Conservation (phyloP, 2,329 filamentous ascomycete species). For the Microsporum canis region DNA sequence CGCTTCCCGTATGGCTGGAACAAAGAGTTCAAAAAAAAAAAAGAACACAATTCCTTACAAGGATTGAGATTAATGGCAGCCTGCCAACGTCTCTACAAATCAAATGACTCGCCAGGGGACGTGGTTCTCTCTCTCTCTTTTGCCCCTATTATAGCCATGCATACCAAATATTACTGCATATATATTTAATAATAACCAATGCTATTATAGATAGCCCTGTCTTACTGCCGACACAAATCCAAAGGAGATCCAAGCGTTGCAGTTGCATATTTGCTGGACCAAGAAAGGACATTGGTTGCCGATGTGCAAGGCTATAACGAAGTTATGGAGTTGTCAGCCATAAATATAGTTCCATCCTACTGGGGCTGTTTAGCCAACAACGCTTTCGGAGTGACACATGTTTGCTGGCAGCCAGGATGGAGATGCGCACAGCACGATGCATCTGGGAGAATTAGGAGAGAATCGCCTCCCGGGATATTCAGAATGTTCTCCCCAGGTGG, state of each 20-base stretch:
- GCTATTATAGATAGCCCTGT: neutral
- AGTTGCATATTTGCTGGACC: neutral
- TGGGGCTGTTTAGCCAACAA: neutral
- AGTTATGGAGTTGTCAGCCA: neutral
- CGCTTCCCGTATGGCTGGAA: neutral
- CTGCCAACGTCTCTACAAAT: neutral
- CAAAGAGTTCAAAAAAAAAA: neutral
- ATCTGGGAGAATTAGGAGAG: constrained; percentile 1
- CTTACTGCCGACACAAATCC: neutral
- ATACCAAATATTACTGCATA: neutral
- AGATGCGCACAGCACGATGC: constrained; percentile 2
- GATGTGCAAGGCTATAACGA: neutral
- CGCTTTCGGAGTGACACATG: neutral
- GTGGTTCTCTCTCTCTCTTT: neutral
- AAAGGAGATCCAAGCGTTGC: constrained; percentile 1
- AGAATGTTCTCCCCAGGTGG: neutral
- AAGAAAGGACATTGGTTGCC: neutral
- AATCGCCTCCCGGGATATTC: neutral
- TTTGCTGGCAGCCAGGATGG: neutral
- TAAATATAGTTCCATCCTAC: neutral
- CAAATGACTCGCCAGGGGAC: neutral
- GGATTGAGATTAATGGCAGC: neutral
- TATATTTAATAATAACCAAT: neutral
- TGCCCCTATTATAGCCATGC: neutral
- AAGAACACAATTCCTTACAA: neutral